phyloP scores from a whole-genome alignment of 768 basidiomycete genomes.

The Hebeloma cylindrosporum region DNA sequence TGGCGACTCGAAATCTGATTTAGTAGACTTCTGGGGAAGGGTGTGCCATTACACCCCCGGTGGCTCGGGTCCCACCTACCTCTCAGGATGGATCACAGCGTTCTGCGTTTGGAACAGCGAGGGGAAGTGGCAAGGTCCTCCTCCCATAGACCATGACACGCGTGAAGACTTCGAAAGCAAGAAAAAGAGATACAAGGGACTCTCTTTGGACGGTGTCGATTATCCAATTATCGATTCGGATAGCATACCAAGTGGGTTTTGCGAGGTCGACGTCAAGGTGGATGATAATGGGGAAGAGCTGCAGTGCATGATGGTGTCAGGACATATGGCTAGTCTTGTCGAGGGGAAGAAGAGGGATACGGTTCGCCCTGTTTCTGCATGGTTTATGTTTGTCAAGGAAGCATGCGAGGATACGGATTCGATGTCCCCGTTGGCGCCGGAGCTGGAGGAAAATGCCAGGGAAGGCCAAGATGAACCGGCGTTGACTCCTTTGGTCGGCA shows the following conservation, averaged over 20 bases:
- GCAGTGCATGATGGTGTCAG: conserved; percentile 24
- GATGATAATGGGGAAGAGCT: conserved; percentile 21
- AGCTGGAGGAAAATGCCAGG: no score
- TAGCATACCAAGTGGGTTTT: conserved; percentile 17
- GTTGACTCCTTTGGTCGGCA: no score
- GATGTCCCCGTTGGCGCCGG: no score
- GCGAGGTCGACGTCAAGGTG: conserved; percentile 23
- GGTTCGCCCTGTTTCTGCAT: conserved; percentile 18
- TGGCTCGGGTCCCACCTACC: conserved; percentile 13
- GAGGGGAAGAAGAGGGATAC: conserved; percentile 14
- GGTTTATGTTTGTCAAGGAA: conserved; percentile 24
- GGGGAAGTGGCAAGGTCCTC: conserved; percentile 18
- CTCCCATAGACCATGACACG: background rate
- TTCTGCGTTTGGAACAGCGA: conserved; percentile 21
- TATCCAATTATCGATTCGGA: conserved; percentile 9
- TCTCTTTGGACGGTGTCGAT: conserved; percentile 8
- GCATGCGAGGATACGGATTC: background rate
- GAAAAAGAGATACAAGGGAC: background rate
- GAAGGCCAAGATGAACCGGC: no score
- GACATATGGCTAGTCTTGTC: conserved; percentile 17
- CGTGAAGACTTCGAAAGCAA: background rate
- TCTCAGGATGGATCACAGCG: conserved; percentile 24
- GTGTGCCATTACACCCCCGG: conserved; percentile 7
- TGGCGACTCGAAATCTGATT: conserved; percentile 8
- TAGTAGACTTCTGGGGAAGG: conserved; percentile 17